Evolutionary conservation across 305 asterid species (phyloP), one percentile per base, ranked within the genome.

Genomic region (Fraxinus ornus): DNA sequence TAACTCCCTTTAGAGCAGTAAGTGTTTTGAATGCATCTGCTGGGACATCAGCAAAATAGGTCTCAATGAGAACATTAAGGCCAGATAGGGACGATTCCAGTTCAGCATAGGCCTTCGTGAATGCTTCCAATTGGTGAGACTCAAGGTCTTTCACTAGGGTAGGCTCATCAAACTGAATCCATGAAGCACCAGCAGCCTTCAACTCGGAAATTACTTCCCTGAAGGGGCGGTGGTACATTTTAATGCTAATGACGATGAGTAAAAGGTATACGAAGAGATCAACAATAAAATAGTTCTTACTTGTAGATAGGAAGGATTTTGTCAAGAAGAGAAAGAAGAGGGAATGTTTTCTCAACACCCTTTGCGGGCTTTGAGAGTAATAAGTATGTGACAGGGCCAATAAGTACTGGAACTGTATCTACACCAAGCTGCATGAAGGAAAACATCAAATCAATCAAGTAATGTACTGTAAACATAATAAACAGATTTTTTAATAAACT

Each of bases 131-230:
- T 79, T 89, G 89, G 84, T 89, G 88, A 79, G 95, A 64, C 76
- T 88, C 91, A 77, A 89, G 95, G 76, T 91, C 95, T 89, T 82
- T 44, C 71, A 91, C 95, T n/a, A 91, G 90, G 64, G 90, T 88
- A 26, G 95, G 92, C 84, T 91, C 95, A 80, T 91, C 95, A 79
- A 91, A 82, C 87, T 90, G 93, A 83, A 91, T 90, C 89, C 87
- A 79, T 26, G 92, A 86, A 55, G 95, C 95, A 75, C 95, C 95
- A 80, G 93, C 94, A 62, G 85, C 90, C 87, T 89, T 87, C 80
- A 89, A 76, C 81, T 87, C 92, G 1, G 86, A 75, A 1, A 89
- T 84, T 7, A 86, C 90, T 83, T 89, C 92, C 85, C 92, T 89
- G 79, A 44, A 83, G 3, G 55, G 32, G 75, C 13, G 9, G 12